A percentile compares a stretch with the other conserved stretches of the same genome.
Evolutionary conservation across 352 stramenopile species (phyloP).

Genomic region (Blastocystis sp.): DNA sequence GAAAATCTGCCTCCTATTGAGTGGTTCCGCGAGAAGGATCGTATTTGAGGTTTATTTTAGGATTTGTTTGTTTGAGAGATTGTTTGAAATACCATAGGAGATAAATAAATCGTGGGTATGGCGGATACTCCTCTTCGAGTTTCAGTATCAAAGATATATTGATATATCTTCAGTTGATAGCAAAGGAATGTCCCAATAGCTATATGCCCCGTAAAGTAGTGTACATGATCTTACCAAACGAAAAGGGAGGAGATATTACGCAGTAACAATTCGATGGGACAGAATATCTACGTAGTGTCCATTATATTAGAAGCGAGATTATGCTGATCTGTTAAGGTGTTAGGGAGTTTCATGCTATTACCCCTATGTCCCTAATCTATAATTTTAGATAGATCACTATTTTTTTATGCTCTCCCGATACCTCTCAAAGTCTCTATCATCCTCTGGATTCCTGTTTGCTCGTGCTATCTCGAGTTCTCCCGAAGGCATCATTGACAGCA

Average conservation of each 20-base stretch:
- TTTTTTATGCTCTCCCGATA: background rate
- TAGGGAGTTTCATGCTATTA: no score
- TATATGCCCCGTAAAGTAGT: no score
- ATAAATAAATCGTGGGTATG: background rate
- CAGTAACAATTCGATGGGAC: no score
- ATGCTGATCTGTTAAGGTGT: no score
- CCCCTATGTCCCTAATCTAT: no score
- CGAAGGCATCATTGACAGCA: background rate
- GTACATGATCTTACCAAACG: no score
- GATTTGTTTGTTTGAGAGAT: background rate
- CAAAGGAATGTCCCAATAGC: no score
- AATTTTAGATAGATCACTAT: background rate
- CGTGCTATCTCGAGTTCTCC: background rate
- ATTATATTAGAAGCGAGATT: no score
- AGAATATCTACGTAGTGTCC: no score
- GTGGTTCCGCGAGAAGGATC: constrained; percentile 54
- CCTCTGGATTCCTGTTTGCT: background rate
- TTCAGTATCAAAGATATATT: background rate
- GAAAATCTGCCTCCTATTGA: constrained; percentile 30
- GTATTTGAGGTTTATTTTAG: constrained; percentile 11
- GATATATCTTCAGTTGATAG: no score
- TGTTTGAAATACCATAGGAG: background rate
- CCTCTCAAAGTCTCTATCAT: background rate
- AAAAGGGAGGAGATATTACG: no score
- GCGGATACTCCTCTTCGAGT: background rate